Evolutionary conservation across 2,329 filamentous ascomycete genomes (phyloP), one percentile per base, ranked within the genome.

Genomic region (Exophiala dermatitidis): DNA sequence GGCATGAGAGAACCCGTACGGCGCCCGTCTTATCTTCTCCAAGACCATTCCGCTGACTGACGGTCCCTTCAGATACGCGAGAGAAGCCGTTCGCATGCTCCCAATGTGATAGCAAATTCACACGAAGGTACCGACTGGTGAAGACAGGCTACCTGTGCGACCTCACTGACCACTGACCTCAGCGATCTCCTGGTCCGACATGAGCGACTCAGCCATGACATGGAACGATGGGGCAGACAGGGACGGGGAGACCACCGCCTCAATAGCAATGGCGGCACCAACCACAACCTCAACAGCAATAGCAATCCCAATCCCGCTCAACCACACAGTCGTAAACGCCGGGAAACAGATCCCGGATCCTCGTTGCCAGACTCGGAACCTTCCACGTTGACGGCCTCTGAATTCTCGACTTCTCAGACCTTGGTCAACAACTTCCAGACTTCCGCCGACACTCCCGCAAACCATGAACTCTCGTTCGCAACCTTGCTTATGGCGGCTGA

Each of bases 101-200:
- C 37, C 64, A 68, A 55, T 72, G 70, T 58, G 69, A 70, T 40
- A 69, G 69, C 57, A 69, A 68, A 6, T 72, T 72, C 59, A 70
- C 69, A 6, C 63, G 70, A 61, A 71, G 69, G 69, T 71, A 69
- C n/a, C n/a, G n/a, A n/a, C n/a, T n/a, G n/a, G n/a, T n/a, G n/a
- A n/a, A n/a, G n/a, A n/a, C n/a, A n/a, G n/a, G n/a, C n/a, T n/a
- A n/a, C n/a, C n/a, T n/a, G n/a, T n/a, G n/a, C n/a, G n/a, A n/a
- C n/a, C n/a, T n/a, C n/a, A n/a, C n/a, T n/a, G n/a, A n/a, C n/a
- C n/a, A n/a, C n/a, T n/a, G n/a, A n/a, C n/a, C 30, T 6, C 48
- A 71, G 67, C 58, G 69, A 72, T 45, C 62, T 72, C 4, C 67
- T 72, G 40, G 69, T 71, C 4, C 68, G 70, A 6, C 70, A 72